A percentile compares a stretch with the other conserved stretches of the same genome.
Evolutionary conservation across 169 alveolate species (phyloP).

Genomic region (Neospora caninum): DNA sequence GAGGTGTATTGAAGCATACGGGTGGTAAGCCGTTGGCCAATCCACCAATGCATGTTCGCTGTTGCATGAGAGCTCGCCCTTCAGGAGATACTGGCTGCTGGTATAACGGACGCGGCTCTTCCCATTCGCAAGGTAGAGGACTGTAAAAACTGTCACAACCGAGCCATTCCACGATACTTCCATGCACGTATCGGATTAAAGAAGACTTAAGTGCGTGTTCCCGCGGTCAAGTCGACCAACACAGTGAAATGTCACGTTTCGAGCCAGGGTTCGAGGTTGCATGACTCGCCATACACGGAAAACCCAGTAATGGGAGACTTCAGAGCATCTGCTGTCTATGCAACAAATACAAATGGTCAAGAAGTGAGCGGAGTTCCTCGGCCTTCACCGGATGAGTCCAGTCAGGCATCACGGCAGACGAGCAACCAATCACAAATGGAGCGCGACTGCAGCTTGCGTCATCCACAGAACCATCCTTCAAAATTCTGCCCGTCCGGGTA

Average conservation of each 20-base stretch:
- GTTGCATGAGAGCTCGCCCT: not conserved
- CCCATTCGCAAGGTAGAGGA: too few relatives aligned
- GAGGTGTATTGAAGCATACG: slow-evolving; percentile 39
- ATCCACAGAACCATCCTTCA: not conserved
- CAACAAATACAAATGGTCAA: not conserved
- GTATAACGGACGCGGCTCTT: too few relatives aligned
- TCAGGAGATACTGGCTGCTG: not conserved
- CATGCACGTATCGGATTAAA: too few relatives aligned
- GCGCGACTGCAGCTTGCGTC: not conserved
- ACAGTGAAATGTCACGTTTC: too few relatives aligned
- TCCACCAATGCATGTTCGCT: not conserved
- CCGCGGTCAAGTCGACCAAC: too few relatives aligned
- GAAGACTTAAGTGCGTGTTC: too few relatives aligned
- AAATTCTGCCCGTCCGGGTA: too few relatives aligned
- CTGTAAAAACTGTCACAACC: too few relatives aligned
- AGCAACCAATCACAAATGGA: not conserved
- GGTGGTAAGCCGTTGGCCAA: not conserved
- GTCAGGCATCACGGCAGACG: not conserved
- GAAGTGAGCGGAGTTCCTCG: not conserved
- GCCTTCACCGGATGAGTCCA: not conserved
- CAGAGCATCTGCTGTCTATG: not conserved
- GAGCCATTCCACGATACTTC: too few relatives aligned
- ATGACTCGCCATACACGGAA: too few relatives aligned
- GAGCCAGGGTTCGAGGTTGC: too few relatives aligned
- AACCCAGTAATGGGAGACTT: too few relatives aligned